A percentile compares a stretch with the other conserved stretches of the same genome.
These are phyloP conservation scores for Bipolaris bicolor DNA, from an alignment of 2,329 filamentous ascomycete species.

Conservation along the genomic window DNA sequence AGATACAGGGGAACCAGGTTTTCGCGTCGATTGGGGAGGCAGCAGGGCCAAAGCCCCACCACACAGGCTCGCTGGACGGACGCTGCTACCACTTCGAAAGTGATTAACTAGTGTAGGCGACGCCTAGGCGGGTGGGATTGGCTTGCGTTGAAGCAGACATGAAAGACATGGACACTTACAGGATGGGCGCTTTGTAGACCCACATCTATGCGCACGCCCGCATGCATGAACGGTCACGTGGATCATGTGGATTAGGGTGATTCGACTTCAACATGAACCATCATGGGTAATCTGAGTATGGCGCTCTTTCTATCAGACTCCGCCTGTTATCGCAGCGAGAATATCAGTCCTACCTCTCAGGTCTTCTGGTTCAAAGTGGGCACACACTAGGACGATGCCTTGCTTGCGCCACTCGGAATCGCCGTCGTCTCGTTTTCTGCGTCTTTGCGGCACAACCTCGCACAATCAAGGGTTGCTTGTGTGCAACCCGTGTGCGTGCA, in stretches of 20 bases:
- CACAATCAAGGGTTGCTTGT: not conserved
- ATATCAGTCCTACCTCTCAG: not conserved
- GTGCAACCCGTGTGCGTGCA: not conserved
- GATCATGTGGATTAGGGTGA: not conserved
- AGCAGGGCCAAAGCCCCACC: too few relatives aligned
- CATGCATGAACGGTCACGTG: conserved; percentile 4
- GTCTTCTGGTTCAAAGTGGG: too few relatives aligned
- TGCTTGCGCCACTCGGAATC: not conserved
- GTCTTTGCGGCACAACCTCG: not conserved
- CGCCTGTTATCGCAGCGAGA: not conserved
- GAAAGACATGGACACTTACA: too few relatives aligned
- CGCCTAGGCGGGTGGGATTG: too few relatives aligned
- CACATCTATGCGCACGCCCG: not conserved
- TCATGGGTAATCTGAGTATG: not conserved
- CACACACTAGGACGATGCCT: not conserved
- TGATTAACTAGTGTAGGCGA: too few relatives aligned
- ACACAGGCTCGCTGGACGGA: too few relatives aligned
- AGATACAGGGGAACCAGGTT: too few relatives aligned
- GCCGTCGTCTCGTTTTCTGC: not conserved
- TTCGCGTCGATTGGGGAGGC: too few relatives aligned
- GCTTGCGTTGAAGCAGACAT: too few relatives aligned
- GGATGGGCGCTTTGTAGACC: too few relatives aligned
- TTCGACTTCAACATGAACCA: not conserved
- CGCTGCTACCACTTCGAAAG: too few relatives aligned
- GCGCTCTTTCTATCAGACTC: not conserved